Evolutionary conservation across 1,284 basidiomycete species (phyloP).

Genomic region (Earliella scabrosa): DNA sequence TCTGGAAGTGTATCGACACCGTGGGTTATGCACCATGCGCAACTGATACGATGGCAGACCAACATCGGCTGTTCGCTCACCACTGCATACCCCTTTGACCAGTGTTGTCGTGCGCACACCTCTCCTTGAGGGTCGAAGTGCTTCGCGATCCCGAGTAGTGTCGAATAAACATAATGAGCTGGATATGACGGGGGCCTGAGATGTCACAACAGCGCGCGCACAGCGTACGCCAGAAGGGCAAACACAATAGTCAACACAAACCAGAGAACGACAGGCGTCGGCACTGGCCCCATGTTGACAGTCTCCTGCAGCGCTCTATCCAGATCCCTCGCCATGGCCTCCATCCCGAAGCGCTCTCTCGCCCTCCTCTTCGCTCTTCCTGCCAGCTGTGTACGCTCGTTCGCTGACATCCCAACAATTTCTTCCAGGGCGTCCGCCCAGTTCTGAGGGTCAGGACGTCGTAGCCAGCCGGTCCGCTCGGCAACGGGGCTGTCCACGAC

Average conservation of each 20-base stretch:
- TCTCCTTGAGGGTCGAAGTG: no score
- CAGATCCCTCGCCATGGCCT: slow-evolving; percentile 70
- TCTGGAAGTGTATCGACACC: no score
- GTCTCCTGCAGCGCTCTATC: slow-evolving; percentile 58
- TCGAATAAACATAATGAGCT: no score
- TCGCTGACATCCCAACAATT: slow-evolving; percentile 56
- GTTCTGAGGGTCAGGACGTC: slow-evolving; percentile 56
- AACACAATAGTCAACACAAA: neutral
- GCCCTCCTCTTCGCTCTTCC: slow-evolving; percentile 64
- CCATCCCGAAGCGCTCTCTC: slow-evolving; percentile 57
- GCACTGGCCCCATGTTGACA: slow-evolving; percentile 50
- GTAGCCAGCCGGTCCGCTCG: slow-evolving; percentile 71
- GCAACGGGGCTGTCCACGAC: slow-evolving; percentile 59
- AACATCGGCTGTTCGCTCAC: no score
- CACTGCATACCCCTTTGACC: no score
- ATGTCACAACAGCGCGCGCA: neutral
- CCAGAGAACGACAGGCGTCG: slow-evolving; percentile 12
- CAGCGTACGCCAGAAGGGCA: neutral
- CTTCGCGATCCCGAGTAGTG: no score
- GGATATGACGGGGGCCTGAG: no score
- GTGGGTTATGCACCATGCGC: no score
- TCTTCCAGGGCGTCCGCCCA: slow-evolving; percentile 76
- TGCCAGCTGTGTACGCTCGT: slow-evolving; percentile 54
- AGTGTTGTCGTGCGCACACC: no score
- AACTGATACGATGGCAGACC: no score